phyloP scores from a whole-genome alignment of 2,329 filamentous ascomycete species.

The Myriosclerotinia scirpicola region DNA sequence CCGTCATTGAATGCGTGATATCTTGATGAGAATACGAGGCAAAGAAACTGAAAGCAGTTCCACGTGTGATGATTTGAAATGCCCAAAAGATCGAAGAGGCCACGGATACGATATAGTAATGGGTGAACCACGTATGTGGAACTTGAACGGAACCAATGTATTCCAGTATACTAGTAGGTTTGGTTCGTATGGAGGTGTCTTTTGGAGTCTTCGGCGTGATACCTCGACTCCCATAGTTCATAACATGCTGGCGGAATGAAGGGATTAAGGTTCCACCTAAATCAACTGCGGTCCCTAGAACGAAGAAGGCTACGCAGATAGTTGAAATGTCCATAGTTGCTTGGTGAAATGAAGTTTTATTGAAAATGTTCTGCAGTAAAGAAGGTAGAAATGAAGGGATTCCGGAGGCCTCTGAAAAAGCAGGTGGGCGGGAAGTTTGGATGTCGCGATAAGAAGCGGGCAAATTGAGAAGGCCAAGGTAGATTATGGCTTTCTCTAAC shows the following conservation, averaged over 20 bases:
- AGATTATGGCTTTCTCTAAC: no score
- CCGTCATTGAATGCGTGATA: constrained; percentile 49
- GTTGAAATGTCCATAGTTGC: constrained; percentile 35
- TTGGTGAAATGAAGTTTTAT: background rate
- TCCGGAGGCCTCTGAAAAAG: no score
- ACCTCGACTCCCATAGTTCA: constrained; percentile 40
- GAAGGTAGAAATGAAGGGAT: no score
- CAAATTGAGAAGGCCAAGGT: no score
- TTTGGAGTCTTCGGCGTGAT: constrained; percentile 22
- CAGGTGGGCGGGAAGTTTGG: background rate
- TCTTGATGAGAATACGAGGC: constrained; percentile 40
- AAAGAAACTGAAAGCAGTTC: constrained; percentile 53
- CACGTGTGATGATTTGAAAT: constrained; percentile 57
- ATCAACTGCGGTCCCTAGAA: constrained; percentile 32
- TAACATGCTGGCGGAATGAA: constrained; percentile 36
- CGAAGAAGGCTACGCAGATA: constrained; percentile 38
- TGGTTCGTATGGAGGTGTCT: constrained; percentile 3
- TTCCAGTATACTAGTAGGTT: constrained; percentile 25
- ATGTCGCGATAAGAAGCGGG: background rate
- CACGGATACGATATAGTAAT: constrained; percentile 79
- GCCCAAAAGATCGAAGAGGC: constrained; percentile 73
- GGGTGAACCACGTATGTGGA: constrained; percentile 84
- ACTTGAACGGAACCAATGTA: constrained; percentile 49
- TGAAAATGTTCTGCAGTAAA: background rate
- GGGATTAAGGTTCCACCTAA: constrained; percentile 37